Evolutionary conservation across 2,329 filamentous ascomycete species (phyloP), one percentile per base, ranked within the genome.

Genomic region (Colletotrichum falcatum): DNA sequence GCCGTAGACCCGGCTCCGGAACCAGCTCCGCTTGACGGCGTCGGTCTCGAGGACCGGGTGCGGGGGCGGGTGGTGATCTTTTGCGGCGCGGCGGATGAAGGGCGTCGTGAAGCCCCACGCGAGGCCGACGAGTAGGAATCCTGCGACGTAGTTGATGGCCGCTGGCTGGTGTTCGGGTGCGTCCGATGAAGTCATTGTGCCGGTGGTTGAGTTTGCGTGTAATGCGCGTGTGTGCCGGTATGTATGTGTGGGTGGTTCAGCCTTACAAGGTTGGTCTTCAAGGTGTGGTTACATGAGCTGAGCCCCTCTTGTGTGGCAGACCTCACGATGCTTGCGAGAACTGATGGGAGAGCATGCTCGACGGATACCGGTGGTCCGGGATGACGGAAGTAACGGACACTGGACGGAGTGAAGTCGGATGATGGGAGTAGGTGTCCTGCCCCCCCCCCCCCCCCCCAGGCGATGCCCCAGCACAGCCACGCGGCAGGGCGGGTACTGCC

Each of bases 71-170:
- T 85, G 88, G 83, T 96, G 94, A 72, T 90, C 87, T 59, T 92
- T 87, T 2, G 95, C 95, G 12, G 95, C 95, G 72, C 89, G 89
- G 30, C 95, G 91, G 86, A 98, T 97, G 84, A 98, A 98, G 65
- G 92, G 91, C 26, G 94, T 97, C 1, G 94, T 97, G 75, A 97
- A 90, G 61, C 95, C 95, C 95, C 95, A 98, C 74, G 94, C 95
- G 30, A 96, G 84, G 63, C 95, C 94, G 74, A 98, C 95, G 70
- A 97, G 89, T 64, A 98, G 87, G 85, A 98, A 98, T 75, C 93
- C 94, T 70, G 95, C 85, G 73, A 96, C 86, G 85, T 96, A 97
- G 83, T 94, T 95, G 83, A 97, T 86, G 73, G 90, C 81, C 20
- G 86, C 84, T 30, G 87, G 87, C 30, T 83, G 79, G 35, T 76